Evolutionary conservation across 441 rosid species (phyloP).

Genomic region (Raphanus hybrid): DNA sequence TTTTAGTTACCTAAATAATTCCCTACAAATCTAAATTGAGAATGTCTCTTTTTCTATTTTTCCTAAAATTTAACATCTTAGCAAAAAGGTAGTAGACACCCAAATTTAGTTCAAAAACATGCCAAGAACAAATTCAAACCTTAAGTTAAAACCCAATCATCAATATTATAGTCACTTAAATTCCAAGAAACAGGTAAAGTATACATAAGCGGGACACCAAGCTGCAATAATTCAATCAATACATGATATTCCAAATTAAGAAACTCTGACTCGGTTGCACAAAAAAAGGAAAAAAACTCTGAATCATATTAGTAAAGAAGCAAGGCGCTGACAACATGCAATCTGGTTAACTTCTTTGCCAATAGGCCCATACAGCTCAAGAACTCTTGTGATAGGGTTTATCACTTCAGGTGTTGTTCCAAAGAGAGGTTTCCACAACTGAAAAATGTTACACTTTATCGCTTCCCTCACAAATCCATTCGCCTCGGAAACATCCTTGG

Average conservation of each 20-base stretch:
- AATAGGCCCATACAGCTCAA: background rate
- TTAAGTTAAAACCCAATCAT: too few relatives aligned
- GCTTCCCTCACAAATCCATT: background rate
- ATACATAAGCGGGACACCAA: background rate
- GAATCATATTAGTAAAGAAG: background rate
- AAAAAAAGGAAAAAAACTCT: background rate
- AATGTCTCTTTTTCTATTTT: too few relatives aligned
- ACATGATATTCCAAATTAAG: background rate
- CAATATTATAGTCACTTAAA: too few relatives aligned
- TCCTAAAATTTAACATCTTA: too few relatives aligned
- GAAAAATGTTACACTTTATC: background rate
- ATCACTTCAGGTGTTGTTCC: background rate
- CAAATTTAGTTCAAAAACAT: too few relatives aligned
- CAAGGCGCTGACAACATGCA: background rate
- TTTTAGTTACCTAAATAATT: too few relatives aligned
- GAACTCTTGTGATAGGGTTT: background rate
- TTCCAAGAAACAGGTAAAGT: too few relatives aligned
- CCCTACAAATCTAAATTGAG: too few relatives aligned
- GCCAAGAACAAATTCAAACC: too few relatives aligned
- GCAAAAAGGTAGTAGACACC: too few relatives aligned
- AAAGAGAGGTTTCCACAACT: background rate
- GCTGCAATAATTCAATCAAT: background rate
- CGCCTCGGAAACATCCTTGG: background rate
- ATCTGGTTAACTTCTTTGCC: background rate
- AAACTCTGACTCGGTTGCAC: background rate